Conservation (phyloP, 352 stramenopile genomes). For the Phytopythium aichiense region DNA sequence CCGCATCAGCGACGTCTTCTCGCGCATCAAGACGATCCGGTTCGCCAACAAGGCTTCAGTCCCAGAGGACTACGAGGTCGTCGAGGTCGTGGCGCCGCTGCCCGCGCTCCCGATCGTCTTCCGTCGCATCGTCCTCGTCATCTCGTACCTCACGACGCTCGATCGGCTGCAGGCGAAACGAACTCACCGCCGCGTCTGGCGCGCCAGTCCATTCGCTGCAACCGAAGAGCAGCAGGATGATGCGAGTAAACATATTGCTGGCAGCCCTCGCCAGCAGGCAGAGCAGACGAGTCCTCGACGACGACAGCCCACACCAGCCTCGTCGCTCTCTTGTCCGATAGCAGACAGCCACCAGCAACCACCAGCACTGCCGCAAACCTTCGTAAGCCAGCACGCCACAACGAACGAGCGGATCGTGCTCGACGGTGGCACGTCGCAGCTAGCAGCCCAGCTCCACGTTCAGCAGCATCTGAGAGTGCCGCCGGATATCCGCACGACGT, state of each 20-base stretch:
- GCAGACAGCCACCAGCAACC: neutral
- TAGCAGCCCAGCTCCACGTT: slow-evolving; percentile 29
- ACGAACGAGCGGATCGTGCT: slow-evolving; percentile 25
- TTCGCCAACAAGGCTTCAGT: slow-evolving; percentile 22
- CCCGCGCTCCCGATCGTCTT: slow-evolving; percentile 53
- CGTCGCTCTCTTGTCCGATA: neutral
- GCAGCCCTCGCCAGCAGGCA: neutral
- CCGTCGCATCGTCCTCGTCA: slow-evolving; percentile 45
- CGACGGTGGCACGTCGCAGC: slow-evolving; percentile 19
- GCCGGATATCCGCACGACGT: slow-evolving; percentile 26
- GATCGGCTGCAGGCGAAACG: slow-evolving; percentile 41
- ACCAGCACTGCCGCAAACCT: slow-evolving; percentile 14
- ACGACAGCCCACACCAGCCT: neutral
- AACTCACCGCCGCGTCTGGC: slow-evolving; percentile 45
- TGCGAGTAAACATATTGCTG: neutral
- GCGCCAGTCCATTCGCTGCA: neutral
- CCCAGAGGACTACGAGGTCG: slow-evolving; percentile 48
- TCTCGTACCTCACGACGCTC: slow-evolving; percentile 55
- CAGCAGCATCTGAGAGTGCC: slow-evolving; percentile 33
- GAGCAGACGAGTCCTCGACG: neutral
- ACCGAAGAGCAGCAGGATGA: slow-evolving; percentile 18
- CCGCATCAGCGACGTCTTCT: slow-evolving; percentile 59
- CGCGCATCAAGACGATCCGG: slow-evolving; percentile 51
- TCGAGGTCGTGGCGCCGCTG: slow-evolving; percentile 55
- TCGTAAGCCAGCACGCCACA: slow-evolving; percentile 35